These are phyloP conservation scores for Penicillium sp. DNA, from an alignment of 2,329 filamentous ascomycete species.

Conservation along the genomic window DNA sequence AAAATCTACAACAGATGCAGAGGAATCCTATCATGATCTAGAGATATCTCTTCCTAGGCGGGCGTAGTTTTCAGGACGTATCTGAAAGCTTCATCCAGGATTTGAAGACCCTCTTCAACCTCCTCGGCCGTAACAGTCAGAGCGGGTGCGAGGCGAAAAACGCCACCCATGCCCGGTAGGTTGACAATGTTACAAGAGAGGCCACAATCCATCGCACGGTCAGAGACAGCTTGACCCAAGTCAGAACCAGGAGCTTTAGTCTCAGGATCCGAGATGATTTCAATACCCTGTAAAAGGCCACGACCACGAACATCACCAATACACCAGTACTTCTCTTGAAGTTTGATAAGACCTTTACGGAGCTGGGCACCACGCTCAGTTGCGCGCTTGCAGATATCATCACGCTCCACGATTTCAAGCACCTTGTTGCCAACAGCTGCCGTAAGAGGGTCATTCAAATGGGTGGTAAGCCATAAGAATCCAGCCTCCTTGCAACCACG, in stretches of 20 bases:
- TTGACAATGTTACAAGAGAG: conserved; percentile 55
- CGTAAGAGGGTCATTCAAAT: conserved; percentile 65
- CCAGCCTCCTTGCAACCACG: conserved; percentile 52
- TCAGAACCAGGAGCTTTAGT: conserved; percentile 55
- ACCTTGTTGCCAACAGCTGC: conserved; percentile 66
- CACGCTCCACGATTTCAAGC: conserved; percentile 64
- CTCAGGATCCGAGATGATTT: conserved; percentile 58
- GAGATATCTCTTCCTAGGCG: background rate
- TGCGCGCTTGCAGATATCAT: conserved; percentile 34
- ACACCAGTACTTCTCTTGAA: conserved; percentile 61
- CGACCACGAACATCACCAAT: conserved; percentile 66
- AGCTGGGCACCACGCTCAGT: conserved; percentile 34
- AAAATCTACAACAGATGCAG: too few species aligned
- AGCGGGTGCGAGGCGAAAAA: conserved; percentile 64
- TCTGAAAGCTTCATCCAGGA: conserved; percentile 55
- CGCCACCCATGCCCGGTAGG: conserved; percentile 59
- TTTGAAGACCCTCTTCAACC: conserved; percentile 57
- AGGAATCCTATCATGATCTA: background rate
- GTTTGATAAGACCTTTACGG: conserved; percentile 50
- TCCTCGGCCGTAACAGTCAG: conserved; percentile 61
- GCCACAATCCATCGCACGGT: conserved; percentile 58
- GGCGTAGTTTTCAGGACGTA: background rate
- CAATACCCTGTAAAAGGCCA: conserved; percentile 62
- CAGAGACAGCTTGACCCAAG: conserved; percentile 54
- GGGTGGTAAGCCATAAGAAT: conserved; percentile 62